Evolutionary conservation across 2,329 filamentous ascomycete genomes (phyloP).

Genomic region (Calonectria pauciramosa): DNA sequence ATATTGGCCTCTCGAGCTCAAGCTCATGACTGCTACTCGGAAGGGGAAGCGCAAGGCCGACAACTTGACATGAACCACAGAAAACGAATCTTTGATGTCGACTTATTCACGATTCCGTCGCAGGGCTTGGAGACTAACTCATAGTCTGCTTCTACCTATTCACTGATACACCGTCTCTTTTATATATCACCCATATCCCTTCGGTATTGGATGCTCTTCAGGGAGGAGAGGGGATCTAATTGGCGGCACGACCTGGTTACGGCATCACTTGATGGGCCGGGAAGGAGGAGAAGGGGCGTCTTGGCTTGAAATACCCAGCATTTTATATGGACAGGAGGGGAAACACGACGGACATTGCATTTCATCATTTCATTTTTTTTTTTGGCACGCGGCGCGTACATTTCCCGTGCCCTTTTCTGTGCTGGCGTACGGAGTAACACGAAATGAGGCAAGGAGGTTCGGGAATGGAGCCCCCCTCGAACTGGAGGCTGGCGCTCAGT

Average conservation of each 20-base stretch:
- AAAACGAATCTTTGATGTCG: neutral
- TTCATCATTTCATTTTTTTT: constrained; percentile 11
- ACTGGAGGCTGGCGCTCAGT: neutral
- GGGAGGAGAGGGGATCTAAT: constrained; percentile 11
- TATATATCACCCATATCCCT: neutral
- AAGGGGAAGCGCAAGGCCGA: constrained; percentile 61
- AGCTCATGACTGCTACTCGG: constrained; percentile 70
- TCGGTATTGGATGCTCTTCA: neutral
- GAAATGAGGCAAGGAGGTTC: neutral
- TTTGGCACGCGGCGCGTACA: constrained; percentile 24
- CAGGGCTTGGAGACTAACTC: neutral
- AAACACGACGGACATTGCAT: constrained; percentile 26
- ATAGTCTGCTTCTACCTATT: neutral
- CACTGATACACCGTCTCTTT: neutral
- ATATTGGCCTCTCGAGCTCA: constrained; percentile 72
- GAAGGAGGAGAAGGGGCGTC: constrained; percentile 29
- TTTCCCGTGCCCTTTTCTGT: constrained; percentile 3
- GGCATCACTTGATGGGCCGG: constrained; percentile 13
- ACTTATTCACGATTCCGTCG: neutral
- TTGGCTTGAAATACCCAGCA: constrained; percentile 43
- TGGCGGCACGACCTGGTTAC: neutral
- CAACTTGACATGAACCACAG: constrained; percentile 41
- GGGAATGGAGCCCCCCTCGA: neutral
- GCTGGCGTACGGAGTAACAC: constrained; percentile 41
- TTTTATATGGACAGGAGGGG: constrained; percentile 45